Base-by-base conservation (phyloP, 2,329 filamentous ascomycete species). In the Venturia nashicola region DNA sequence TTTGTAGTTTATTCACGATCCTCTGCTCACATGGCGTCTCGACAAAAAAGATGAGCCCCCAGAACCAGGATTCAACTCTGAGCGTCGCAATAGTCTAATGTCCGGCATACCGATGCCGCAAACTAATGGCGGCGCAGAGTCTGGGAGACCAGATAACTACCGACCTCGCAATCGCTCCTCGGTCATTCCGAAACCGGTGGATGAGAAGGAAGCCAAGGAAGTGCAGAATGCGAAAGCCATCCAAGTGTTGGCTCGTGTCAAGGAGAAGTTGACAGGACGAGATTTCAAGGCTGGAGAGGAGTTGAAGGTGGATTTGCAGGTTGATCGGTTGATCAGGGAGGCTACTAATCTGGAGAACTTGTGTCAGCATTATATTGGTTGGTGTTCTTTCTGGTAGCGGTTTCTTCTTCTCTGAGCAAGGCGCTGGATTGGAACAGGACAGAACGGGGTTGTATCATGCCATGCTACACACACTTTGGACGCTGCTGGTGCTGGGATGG, bases 301-400 rank as follows among this genome's bases (percentile, higher is more conserved):
- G 76, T 81, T 99, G 67, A 87, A 86, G 65, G 86, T 96, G 27
- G 86, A 90, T 64, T 85, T 86, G 66, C 94, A 99, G 77, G 95
- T 99, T 5, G 93, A 96, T 76, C 93, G 95, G 75, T 79, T 99
- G 70, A 89, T 99, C 70, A 87, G 89, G 66, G 93, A 99, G 79
- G 94, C 94, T 27, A 99, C 94, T 7, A 97, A 94, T 72, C 80
- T 97, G 70, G 94, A 97, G 82, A 97, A 97, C 74, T 79, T 99
- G 66, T 99, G 94, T 74, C 94, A 97, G 80, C 94, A 97, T 79
- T 99, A 97, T 75, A 96, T 97, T 70, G 94, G 94, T 67, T 97
- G 93, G 93, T 97, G 93, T 77, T 95, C 90, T 76, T 97, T 97
- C 82, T 97, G 93, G 93, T 97, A 65, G 61, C 39, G 14, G 20